Conservation (phyloP, 2,329 filamentous ascomycete genomes). For the Trichoderma simmonsii region DNA sequence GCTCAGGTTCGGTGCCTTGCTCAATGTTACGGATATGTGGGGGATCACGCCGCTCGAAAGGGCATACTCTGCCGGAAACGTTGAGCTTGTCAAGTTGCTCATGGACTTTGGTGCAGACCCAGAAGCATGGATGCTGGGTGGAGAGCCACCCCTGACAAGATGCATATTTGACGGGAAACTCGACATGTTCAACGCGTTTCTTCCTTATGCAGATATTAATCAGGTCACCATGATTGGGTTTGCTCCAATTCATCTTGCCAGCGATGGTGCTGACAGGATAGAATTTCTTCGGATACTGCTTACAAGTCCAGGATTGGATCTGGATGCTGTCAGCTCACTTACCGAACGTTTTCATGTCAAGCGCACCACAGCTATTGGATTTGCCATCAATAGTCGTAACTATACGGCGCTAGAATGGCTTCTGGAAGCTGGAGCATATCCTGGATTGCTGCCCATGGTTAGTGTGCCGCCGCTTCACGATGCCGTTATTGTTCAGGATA, state of each 20-base stretch:
- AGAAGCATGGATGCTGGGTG: constrained; percentile 12
- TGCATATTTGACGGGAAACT: constrained; percentile 15
- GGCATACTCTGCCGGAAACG: constrained; percentile 16
- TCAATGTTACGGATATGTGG: constrained; percentile 16
- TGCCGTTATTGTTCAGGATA: constrained; percentile 12
- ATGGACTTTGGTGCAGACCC: constrained; percentile 20
- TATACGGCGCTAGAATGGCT: constrained; percentile 21
- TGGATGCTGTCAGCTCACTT: constrained; percentile 8
- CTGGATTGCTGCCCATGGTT: constrained; percentile 16
- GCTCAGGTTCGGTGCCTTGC: constrained; percentile 20
- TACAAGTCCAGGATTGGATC: neutral
- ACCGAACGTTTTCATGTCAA: neutral
- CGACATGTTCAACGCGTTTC: constrained; percentile 17
- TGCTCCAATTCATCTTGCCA: constrained; percentile 18
- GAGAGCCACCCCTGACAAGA: constrained; percentile 15
- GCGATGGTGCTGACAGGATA: constrained; percentile 3
- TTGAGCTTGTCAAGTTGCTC: constrained; percentile 17
- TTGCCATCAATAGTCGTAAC: constrained; percentile 17
- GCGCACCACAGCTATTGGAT: constrained; percentile 12
- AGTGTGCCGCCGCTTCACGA: constrained; percentile 15
- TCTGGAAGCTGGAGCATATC: constrained; percentile 20
- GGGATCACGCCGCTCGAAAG: constrained; percentile 19
- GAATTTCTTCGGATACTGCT: constrained; percentile 20
- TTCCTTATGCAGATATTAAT: constrained; percentile 16
- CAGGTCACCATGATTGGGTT: constrained; percentile 3